Conservation (phyloP, 768 basidiomycete species). For the Pleurotus platypus region DNA sequence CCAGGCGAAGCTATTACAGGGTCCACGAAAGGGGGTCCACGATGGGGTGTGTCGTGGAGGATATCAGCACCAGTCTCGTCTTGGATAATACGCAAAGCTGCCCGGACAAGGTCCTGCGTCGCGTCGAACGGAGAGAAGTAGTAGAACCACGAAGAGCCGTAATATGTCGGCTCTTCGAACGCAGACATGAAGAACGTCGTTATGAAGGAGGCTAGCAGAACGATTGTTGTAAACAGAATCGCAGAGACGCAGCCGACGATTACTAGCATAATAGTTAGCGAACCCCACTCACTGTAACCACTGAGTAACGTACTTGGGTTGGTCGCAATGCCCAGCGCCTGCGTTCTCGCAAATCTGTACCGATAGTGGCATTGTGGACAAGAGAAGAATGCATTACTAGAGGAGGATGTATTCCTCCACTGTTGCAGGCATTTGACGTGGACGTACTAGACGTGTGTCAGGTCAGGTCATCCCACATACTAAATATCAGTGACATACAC, state of each 20-base stretch:
- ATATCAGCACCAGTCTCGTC: conserved; percentile 43
- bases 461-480: conserved; percentile 11
- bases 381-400: conserved; percentile 68
- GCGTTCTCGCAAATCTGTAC: conserved; percentile 75
- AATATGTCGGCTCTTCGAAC: conserved; percentile 50
- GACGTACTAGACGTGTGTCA: conserved; percentile 49
- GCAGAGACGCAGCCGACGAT: conserved; percentile 60
- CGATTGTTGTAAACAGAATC: conserved; percentile 59
- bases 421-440: conserved; percentile 75
- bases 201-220: conserved; percentile 66
- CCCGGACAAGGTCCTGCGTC: conserved; percentile 57
- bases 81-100: conserved; percentile 57
- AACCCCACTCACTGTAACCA: too few species aligned
- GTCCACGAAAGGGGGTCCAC: conserved; percentile 10
- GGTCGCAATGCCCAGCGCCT: conserved; percentile 67
- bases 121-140: conserved; percentile 54
- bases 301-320: conserved; percentile 53
- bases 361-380: conserved; percentile 80
- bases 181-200: conserved; percentile 63
- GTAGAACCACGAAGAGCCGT: conserved; percentile 36
- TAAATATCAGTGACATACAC: conserved; percentile 28
- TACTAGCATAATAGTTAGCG: conserved; percentile 34
- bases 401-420: conserved; percentile 65
- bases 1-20: conserved; percentile 30
- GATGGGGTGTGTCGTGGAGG: conserved; percentile 27